Conservation (phyloP, 306 rosid genomes). For the Cicer yamashitae region DNA sequence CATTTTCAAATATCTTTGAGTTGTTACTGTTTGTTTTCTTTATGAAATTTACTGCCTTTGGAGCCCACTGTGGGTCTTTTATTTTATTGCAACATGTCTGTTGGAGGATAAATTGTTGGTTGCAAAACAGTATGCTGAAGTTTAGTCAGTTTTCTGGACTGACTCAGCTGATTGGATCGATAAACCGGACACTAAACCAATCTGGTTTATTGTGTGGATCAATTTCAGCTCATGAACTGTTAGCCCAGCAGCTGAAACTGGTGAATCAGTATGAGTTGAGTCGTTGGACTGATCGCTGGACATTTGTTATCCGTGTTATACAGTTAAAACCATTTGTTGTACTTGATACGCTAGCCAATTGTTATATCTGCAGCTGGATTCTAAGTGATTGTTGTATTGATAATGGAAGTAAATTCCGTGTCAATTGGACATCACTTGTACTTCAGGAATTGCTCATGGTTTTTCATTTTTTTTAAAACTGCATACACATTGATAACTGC, state of each 20-base stretch:
- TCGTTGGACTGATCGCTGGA: conserved; percentile 27
- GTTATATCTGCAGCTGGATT: conserved; percentile 10
- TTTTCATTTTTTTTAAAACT: background rate
- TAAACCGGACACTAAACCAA: conserved; percentile 27
- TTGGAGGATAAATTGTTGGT: conserved; percentile 24
- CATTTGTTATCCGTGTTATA: conserved; percentile 21
- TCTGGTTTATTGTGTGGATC: conserved; percentile 17
- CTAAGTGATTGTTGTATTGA: conserved; percentile 21
- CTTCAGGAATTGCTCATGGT: conserved; percentile 18
- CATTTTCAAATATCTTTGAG: conserved; percentile 24
- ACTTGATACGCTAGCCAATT: conserved; percentile 21
- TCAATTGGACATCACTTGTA: conserved; percentile 18
- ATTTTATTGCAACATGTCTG: conserved; percentile 27
- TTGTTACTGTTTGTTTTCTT: conserved; percentile 27
- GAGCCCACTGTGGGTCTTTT: conserved; percentile 11
- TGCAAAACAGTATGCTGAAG: background rate
- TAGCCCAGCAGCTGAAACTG: conserved; percentile 7
- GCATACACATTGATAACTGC: conserved; percentile 8
- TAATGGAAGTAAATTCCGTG: conserved; percentile 23
- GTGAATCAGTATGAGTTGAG: conserved; percentile 15
- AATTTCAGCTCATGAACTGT: conserved; percentile 25
- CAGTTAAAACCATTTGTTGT: conserved; percentile 1
- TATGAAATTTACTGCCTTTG: background rate
- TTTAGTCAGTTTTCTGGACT: conserved; percentile 1
- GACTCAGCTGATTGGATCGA: background rate